Conservation (phyloP, 345 rosid species). For the Rhizophora apiculata region DNA sequence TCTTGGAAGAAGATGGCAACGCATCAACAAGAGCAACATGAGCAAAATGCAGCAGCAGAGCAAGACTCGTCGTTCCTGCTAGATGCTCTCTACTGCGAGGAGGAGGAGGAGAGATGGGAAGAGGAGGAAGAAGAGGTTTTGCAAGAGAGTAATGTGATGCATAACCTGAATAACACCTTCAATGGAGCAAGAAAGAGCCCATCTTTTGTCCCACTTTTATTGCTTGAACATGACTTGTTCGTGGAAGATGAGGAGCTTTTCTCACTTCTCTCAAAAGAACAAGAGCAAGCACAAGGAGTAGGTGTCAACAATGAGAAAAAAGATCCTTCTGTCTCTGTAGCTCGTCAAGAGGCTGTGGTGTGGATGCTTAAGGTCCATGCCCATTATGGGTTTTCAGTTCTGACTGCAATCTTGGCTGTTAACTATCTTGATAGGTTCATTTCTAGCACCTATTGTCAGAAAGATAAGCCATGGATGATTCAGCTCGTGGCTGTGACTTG, state of each 20-base stretch:
- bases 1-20: constrained; percentile 35
- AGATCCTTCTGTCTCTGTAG: constrained; percentile 7
- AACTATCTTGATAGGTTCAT: constrained; percentile 31
- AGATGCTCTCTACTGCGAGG: constrained; percentile 31
- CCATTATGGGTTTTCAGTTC: constrained; percentile 25
- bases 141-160: not conserved
- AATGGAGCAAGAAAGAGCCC: constrained; percentile 2
- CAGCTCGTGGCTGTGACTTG: constrained; percentile 34
- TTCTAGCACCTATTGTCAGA: constrained; percentile 8
- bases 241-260: constrained; percentile 77
- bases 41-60: not conserved
- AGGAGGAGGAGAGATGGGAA: constrained; percentile 22
- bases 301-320: constrained; percentile 6
- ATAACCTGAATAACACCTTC: not conserved
- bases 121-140: constrained; percentile 8
- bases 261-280: constrained; percentile 61
- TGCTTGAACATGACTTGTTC: constrained; percentile 62
- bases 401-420: constrained; percentile 24
- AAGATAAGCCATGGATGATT: constrained; percentile 33
- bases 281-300: constrained; percentile 23
- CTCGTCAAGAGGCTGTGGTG: constrained; percentile 25
- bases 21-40: not conserved
- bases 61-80: constrained; percentile 11
- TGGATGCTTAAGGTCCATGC: constrained; percentile 28
- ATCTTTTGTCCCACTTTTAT: constrained; percentile 30